phyloP scores from a whole-genome alignment of 306 rosid genomes.

The Neltuma alba region DNA sequence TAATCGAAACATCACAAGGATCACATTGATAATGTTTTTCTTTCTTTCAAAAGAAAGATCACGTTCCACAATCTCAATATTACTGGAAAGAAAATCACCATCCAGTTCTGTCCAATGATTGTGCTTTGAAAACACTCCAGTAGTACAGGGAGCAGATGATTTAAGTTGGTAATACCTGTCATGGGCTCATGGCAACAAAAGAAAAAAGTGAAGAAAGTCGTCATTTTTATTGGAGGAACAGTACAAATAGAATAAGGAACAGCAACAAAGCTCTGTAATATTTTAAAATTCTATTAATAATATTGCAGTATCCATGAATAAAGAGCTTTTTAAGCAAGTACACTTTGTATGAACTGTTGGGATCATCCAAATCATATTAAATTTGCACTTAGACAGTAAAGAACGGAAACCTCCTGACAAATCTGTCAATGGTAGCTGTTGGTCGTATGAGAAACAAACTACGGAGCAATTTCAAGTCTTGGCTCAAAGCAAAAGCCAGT shows the following conservation, averaged over 20 bases:
- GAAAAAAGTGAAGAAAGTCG: not conserved
- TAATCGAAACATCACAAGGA: too few species aligned
- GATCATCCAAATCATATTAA: constrained; percentile 39
- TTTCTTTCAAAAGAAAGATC: too few species aligned
- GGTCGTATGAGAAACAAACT: constrained; percentile 36
- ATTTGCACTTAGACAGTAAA: constrained; percentile 27
- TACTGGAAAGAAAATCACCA: too few species aligned
- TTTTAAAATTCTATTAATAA: constrained; percentile 54
- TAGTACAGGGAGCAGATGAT: not conserved
- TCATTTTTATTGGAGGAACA: not conserved
- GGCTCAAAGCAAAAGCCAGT: constrained; percentile 95
- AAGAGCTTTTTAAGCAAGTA: constrained; percentile 51
- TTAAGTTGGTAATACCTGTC: not conserved
- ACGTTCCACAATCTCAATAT: too few species aligned
- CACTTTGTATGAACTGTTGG: constrained; percentile 51
- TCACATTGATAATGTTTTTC: too few species aligned
- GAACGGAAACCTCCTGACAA: constrained; percentile 29
- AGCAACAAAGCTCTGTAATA: constrained; percentile 1
- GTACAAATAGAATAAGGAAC: not conserved
- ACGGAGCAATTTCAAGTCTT: constrained; percentile 77
- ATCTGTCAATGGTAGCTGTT: constrained; percentile 29
- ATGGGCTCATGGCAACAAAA: not conserved
- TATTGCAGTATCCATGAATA: constrained; percentile 58
- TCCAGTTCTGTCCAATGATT: not conserved
- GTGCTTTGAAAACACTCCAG: not conserved